These are phyloP conservation scores for Trichoderma erinaceum DNA, from an alignment of 495 filamentous ascomycete genomes.

Conservation along the genomic window DNA sequence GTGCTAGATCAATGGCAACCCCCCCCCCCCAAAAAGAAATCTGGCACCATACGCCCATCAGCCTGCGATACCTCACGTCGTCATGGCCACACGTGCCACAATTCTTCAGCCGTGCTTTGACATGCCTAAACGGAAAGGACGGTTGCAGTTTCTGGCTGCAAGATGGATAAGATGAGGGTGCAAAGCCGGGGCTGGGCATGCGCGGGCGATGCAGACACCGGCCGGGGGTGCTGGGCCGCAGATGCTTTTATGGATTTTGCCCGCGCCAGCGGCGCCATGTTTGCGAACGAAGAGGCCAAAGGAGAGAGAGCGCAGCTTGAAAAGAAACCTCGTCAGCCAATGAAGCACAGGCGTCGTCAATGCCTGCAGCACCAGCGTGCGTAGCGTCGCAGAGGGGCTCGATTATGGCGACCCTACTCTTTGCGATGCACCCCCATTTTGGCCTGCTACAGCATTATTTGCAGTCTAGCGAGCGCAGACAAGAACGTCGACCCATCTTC, in stretches of 20 bases:
- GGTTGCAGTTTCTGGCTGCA: constrained; percentile 2
- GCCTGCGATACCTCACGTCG: not conserved
- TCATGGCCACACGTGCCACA: constrained; percentile 11
- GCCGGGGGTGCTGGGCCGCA: constrained; percentile 5
- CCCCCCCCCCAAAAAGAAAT: not conserved
- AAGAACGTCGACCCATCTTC: not conserved
- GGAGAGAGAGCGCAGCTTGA: not conserved
- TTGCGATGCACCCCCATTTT: not conserved
- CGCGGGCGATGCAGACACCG: not conserved
- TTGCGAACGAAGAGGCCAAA: not conserved
- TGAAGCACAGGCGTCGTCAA: not conserved
- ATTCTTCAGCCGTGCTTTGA: not conserved
- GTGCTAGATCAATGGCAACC: not conserved
- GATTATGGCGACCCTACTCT: not conserved
- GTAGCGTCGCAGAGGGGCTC: not conserved
- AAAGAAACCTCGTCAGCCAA: constrained; percentile 6
- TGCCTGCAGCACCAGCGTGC: not conserved
- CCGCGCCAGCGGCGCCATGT: constrained; percentile 12
- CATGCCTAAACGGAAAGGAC: constrained; percentile 5
- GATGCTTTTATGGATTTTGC: constrained; percentile 1
- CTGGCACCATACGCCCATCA: not conserved
- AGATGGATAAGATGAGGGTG: constrained; percentile 12
- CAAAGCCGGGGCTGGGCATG: constrained; percentile 10
- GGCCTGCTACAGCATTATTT: not conserved
- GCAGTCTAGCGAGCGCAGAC: too few species aligned